phyloP scores from a whole-genome alignment of 345 rosid species.

The Eucalyptus guilfoylei region DNA sequence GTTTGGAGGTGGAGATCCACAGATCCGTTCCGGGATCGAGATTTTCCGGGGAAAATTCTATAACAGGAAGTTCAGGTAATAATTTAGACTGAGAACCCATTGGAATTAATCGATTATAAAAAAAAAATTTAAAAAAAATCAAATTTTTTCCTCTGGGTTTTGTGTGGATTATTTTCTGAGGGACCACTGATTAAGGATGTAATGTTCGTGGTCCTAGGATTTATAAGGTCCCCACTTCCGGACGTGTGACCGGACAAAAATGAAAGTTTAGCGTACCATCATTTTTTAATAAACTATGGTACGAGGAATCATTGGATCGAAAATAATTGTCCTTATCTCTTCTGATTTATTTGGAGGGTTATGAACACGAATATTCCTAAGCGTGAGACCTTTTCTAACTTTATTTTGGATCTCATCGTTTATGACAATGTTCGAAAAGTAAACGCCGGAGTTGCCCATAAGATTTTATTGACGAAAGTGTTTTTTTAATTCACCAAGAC shows the following conservation, averaged over 20 bases:
- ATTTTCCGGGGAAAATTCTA: constrained; percentile 19
- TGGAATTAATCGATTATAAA: background rate
- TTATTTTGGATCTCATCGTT: background rate
- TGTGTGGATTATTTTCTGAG: background rate
- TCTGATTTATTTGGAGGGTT: background rate
- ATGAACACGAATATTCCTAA: background rate
- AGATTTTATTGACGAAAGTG: background rate
- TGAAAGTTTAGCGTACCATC: background rate
- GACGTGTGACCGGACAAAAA: background rate
- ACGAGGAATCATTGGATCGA: background rate
- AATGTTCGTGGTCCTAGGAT: background rate
- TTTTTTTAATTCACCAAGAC: background rate
- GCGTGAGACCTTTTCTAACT: background rate
- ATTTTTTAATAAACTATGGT: background rate
- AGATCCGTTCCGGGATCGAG: constrained; percentile 18
- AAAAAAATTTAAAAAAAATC: too few species aligned
- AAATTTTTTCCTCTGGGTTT: background rate
- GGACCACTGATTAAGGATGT: background rate
- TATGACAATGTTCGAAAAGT: background rate
- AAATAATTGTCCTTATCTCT: background rate
- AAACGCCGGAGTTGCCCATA: background rate
- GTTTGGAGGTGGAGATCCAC: constrained; percentile 26
- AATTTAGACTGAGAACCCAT: constrained; percentile 4
- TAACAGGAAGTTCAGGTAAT: background rate
- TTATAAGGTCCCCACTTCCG: background rate